Percentiles rank a stretch among this genome's conserved stretches.
phyloP scores from a whole-genome alignment of 1,284 basidiomycete species.

The Melampsora abietis-canadensis region DNA sequence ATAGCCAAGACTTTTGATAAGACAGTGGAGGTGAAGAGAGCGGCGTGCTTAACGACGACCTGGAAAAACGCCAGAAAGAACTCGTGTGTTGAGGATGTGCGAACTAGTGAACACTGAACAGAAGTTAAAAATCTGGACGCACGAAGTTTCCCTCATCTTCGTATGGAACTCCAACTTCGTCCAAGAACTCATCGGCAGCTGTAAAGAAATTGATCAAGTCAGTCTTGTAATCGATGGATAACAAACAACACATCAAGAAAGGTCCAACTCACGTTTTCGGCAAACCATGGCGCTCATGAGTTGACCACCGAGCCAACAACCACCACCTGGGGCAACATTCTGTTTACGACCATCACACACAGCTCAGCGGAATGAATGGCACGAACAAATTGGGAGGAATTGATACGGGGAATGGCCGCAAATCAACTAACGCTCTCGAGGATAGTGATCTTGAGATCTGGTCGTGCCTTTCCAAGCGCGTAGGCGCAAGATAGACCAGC shows the following conservation, averaged over 20 bases:
- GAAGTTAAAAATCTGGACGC: constrained; percentile 13
- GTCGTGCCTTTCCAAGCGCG: constrained; percentile 65
- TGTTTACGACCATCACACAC: not conserved
- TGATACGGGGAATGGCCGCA: constrained; percentile 60
- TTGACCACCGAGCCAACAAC: constrained; percentile 76
- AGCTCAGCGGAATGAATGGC: not conserved
- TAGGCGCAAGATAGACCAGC: constrained; percentile 77
- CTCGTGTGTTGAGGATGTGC: constrained; percentile 27
- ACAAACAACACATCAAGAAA: not conserved
- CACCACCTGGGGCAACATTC: constrained; percentile 69
- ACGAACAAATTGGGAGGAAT: not conserved
- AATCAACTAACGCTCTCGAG: constrained; percentile 68
- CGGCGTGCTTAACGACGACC: constrained; percentile 76
- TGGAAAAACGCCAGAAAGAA: constrained; percentile 49
- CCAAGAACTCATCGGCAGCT: constrained; percentile 70
- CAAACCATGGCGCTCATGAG: constrained; percentile 82
- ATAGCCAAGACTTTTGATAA: constrained; percentile 66
- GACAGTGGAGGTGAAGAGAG: constrained; percentile 75
- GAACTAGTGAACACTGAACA: constrained; percentile 47
- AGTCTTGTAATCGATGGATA: not conserved
- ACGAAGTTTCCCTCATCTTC: constrained; percentile 72
- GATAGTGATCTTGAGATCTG: constrained; percentile 75
- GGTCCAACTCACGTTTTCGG: constrained; percentile 61
- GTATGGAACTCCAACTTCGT: constrained; percentile 70
- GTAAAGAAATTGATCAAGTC: not conserved